phyloP scores from a whole-genome alignment of 1,284 basidiomycete species.

The Ustanciosporium gigantosporum region DNA sequence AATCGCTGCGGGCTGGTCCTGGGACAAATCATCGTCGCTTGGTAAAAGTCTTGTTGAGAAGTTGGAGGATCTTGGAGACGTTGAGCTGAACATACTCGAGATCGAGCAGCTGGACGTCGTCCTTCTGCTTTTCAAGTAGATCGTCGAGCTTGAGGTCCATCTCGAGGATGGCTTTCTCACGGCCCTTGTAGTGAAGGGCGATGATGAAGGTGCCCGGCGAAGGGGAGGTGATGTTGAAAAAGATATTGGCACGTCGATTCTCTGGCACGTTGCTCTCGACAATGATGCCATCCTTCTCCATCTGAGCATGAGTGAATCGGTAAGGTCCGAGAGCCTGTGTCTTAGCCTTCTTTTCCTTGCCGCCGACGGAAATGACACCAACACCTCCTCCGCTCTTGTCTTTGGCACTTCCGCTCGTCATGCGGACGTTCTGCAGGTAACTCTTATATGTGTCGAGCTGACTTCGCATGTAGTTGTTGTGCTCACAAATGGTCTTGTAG shows the following conservation, averaged over 20 bases:
- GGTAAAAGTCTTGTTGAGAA: slow-evolving; percentile 64
- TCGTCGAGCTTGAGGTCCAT: slow-evolving; percentile 99
- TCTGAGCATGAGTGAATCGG: slow-evolving; percentile 92
- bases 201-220: slow-evolving; percentile 98
- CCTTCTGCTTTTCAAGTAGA: slow-evolving; percentile 96
- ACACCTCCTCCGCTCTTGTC: slow-evolving; percentile 73
- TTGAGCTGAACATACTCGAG: slow-evolving; percentile 97
- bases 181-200: slow-evolving; percentile 94
- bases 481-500: slow-evolving; percentile 98
- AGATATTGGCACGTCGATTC: slow-evolving; percentile 89
- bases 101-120: slow-evolving; percentile 92
- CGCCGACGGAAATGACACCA: slow-evolving; percentile 91
- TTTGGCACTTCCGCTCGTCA: slow-evolving; percentile 67
- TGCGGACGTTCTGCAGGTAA: slow-evolving; percentile 93
- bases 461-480: slow-evolving; percentile 92
- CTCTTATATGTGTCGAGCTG: slow-evolving; percentile 99
- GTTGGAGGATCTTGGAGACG: slow-evolving; percentile 87
- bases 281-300: slow-evolving; percentile 99
- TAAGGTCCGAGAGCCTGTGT: slow-evolving; percentile 89
- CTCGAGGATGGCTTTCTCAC: slow-evolving; percentile 98
- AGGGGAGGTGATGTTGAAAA: slow-evolving; percentile 96
- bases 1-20: too few species aligned
- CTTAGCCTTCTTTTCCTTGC: slow-evolving; percentile 95
- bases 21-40: slow-evolving; percentile 39
- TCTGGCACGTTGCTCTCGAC: slow-evolving; percentile 98